Conservation (phyloP, 352 stramenopile species). For the Salisapilia sapeloensis region DNA sequence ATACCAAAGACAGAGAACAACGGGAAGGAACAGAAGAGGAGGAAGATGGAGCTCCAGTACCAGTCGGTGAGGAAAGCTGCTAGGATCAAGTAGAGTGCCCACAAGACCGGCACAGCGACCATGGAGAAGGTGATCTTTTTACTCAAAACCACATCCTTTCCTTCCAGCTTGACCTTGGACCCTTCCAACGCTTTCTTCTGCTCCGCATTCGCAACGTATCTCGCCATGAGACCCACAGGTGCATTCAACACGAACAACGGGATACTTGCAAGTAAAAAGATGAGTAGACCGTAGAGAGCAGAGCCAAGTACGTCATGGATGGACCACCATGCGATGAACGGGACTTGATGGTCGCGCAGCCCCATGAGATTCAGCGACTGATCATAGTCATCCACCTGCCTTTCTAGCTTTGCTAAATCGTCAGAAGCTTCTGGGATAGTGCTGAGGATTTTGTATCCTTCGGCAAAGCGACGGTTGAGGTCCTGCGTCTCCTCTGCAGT, state of each 20-base stretch:
- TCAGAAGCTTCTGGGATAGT: conserved; percentile 34
- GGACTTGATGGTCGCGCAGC: conserved; percentile 83
- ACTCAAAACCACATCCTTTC: conserved; percentile 79
- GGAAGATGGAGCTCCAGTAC: conserved; percentile 71
- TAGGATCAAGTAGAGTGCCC: conserved; percentile 73
- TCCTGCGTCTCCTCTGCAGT: conserved; percentile 85
- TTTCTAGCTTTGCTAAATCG: conserved; percentile 40
- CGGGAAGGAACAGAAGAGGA: conserved; percentile 67
- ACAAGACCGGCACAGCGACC: conserved; percentile 77
- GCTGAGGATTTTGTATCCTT: conserved; percentile 77
- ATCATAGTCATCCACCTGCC: conserved; percentile 76
- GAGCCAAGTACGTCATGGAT: conserved; percentile 83
- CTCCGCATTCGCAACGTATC: conserved; percentile 49
- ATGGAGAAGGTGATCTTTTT: conserved; percentile 91
- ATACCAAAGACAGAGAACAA: conserved; percentile 82
- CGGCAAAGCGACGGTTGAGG: conserved; percentile 82
- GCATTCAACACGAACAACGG: conserved; percentile 85
- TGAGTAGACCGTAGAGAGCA: conserved; percentile 62
- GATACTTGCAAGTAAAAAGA: conserved; percentile 82
- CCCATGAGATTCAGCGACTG: conserved; percentile 74
- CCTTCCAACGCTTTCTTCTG: conserved; percentile 72
- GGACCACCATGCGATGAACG: conserved; percentile 74
- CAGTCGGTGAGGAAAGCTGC: conserved; percentile 69
- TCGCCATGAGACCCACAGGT: conserved; percentile 76
- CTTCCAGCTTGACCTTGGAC: conserved; percentile 86